phyloP scores from a whole-genome alignment of 768 basidiomycete genomes.

The Lactifluus pinguis region DNA sequence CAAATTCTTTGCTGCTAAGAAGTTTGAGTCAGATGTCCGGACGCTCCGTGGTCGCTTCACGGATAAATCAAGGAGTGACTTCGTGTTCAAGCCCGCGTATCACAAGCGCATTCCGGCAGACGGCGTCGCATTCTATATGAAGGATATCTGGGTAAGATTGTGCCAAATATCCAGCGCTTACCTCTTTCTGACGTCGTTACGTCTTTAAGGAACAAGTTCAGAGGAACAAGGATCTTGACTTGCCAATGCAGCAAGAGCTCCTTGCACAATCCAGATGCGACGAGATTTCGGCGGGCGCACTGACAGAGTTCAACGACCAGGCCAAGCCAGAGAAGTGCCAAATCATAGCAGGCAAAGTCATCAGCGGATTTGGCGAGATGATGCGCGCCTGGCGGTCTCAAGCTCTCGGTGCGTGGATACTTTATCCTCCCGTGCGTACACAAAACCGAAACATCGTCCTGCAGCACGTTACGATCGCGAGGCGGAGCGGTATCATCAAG shows the following conservation, averaged over 20 bases:
- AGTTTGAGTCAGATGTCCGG: conserved; percentile 75
- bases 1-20: conserved; percentile 84
- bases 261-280: conserved; percentile 98
- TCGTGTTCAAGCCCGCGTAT: conserved; percentile 85
- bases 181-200: not conserved
- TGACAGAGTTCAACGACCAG: conserved; percentile 75
- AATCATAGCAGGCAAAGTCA: conserved; percentile 79
- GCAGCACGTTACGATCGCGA: conserved; percentile 86
- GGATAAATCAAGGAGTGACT: conserved; percentile 56
- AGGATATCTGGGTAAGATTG: conserved; percentile 84
- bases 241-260: conserved; percentile 96
- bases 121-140: conserved; percentile 95
- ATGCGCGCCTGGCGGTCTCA: conserved; percentile 75
- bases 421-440: not conserved
- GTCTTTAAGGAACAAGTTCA: conserved; percentile 20
- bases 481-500: conserved; percentile 94
- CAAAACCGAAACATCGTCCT: not conserved
- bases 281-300: conserved; percentile 79
- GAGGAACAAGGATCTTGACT: conserved; percentile 20
- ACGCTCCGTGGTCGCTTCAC: conserved; percentile 70
- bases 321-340: conserved; percentile 75
- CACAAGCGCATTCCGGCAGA: conserved; percentile 98
- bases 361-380: conserved; percentile 72
- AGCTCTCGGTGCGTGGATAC: conserved; percentile 53
- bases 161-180: not conserved